phyloP scores from a whole-genome alignment of 768 basidiomycete genomes.

The Leccinum subtestaceum region DNA sequence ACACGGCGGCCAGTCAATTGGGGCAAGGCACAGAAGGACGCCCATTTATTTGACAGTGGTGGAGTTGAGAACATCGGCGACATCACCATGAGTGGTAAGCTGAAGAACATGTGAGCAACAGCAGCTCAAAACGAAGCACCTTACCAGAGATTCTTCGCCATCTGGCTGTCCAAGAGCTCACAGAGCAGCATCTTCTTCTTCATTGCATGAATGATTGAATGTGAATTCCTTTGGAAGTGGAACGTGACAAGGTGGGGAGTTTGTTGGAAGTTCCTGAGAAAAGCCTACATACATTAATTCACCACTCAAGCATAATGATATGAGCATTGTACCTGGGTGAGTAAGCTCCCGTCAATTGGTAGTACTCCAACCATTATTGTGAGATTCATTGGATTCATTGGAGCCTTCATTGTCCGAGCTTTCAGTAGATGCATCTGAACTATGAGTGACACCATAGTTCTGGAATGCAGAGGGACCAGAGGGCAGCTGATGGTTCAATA shows the following conservation, averaged over 20 bases:
- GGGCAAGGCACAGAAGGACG: background rate
- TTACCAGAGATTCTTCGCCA: background rate
- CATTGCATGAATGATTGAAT: background rate
- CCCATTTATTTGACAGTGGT: background rate
- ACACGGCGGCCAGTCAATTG: background rate
- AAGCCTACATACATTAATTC: background rate
- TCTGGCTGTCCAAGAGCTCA: background rate
- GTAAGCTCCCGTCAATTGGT: background rate
- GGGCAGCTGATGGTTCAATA: no score
- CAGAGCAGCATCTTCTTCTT: background rate
- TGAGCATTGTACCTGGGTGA: background rate
- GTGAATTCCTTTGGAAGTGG: background rate
- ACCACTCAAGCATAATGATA: background rate
- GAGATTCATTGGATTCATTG: no score
- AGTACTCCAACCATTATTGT: background rate
- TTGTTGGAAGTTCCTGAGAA: background rate
- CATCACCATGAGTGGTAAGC: background rate
- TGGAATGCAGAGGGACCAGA: background rate
- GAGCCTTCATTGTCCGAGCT: no score
- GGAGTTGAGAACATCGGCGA: background rate
- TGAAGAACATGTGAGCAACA: no score
- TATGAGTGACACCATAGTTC: no score
- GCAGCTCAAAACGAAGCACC: background rate
- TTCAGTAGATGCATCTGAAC: background rate
- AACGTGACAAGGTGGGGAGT: background rate